phyloP scores from a whole-genome alignment of 2,329 filamentous ascomycete species.

The Fusarium sp. region DNA sequence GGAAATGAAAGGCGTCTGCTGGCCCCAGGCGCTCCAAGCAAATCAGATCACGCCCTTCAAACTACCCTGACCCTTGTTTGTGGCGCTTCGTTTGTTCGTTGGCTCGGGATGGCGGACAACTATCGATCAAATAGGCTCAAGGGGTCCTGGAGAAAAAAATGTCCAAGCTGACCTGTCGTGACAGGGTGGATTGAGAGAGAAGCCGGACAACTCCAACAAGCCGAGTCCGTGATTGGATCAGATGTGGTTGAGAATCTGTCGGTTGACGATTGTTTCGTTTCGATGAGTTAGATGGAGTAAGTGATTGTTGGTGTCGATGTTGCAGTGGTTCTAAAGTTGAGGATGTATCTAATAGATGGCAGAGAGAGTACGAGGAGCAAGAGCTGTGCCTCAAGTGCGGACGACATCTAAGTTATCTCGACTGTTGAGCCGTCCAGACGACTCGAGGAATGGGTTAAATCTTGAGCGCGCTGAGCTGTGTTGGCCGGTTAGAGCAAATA shows the following conservation, averaged over 20 bases:
- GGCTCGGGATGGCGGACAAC: constrained; percentile 24
- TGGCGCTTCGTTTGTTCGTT: constrained; percentile 37
- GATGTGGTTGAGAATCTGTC: background rate
- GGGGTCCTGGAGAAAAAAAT: constrained; percentile 13
- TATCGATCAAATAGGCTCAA: background rate
- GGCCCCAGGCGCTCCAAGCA: constrained; percentile 23
- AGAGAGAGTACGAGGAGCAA: constrained; percentile 10
- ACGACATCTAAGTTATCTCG: constrained; percentile 38
- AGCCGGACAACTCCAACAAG: constrained; percentile 20
- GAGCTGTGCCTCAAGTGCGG: constrained; percentile 17
- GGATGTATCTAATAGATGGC: background rate
- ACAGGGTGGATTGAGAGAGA: constrained; percentile 28
- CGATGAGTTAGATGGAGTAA: constrained; percentile 19
- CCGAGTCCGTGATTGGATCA: constrained; percentile 38
- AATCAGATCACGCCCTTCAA: constrained; percentile 23
- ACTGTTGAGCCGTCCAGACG: constrained; percentile 22
- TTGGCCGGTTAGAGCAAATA: constrained; percentile 9
- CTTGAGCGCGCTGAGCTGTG: background rate
- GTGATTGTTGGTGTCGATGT: constrained; percentile 8
- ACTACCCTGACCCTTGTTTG: constrained; percentile 17
- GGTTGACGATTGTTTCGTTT: constrained; percentile 43
- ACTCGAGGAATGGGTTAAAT: constrained; percentile 39
- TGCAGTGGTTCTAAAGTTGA: constrained; percentile 1
- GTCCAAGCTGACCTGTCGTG: constrained; percentile 19
- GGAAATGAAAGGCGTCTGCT: constrained; percentile 47